Percentiles rank a stretch among this genome's conserved stretches.
Evolutionary conservation across 192 early-diverging fungal species (phyloP).

Genomic region (Gorgonomyces haynaldii): DNA sequence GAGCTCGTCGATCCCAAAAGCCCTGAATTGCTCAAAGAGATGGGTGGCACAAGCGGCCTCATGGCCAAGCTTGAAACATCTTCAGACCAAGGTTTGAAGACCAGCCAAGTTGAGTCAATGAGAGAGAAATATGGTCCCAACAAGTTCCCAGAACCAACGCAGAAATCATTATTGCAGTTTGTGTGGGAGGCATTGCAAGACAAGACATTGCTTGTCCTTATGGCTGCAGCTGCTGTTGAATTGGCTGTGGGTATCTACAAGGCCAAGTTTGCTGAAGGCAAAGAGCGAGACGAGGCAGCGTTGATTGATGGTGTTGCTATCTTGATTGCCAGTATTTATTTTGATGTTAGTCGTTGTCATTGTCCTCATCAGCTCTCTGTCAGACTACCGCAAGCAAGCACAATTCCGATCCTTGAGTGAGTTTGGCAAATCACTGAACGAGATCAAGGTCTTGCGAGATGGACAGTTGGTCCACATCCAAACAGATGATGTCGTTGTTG

Average conservation of each 20-base stretch:
- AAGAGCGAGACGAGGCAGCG: conserved; percentile 55
- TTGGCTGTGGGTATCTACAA: conserved; percentile 77
- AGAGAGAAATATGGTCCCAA: conserved; percentile 19
- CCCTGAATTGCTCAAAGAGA: conserved; percentile 17
- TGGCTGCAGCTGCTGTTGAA: conserved; percentile 72
- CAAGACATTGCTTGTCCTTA: conserved; percentile 63
- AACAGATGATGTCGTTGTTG: conserved; percentile 72
- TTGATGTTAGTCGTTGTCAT: conserved; percentile 64
- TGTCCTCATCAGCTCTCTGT: conserved; percentile 78
- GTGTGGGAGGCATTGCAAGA: conserved; percentile 38
- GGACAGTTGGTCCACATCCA: conserved; percentile 64
- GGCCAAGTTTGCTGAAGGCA: conserved; percentile 47
- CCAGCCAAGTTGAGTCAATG: not conserved
- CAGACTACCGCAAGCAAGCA: conserved; percentile 45
- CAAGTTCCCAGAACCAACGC: conserved; percentile 21
- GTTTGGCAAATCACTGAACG: conserved; percentile 23
- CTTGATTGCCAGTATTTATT: conserved; percentile 43
- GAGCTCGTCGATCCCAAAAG: conserved; percentile 33
- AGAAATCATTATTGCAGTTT: conserved; percentile 23
- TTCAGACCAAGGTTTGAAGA: not conserved
- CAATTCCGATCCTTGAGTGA: conserved; percentile 40
- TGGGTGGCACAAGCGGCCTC: conserved; percentile 24
- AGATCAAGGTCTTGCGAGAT: conserved; percentile 51
- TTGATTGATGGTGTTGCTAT: conserved; percentile 67
- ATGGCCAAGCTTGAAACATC: conserved; percentile 16